Conservation (phyloP, 345 rosid genomes). For the Leavenworthia alabamica region DNA sequence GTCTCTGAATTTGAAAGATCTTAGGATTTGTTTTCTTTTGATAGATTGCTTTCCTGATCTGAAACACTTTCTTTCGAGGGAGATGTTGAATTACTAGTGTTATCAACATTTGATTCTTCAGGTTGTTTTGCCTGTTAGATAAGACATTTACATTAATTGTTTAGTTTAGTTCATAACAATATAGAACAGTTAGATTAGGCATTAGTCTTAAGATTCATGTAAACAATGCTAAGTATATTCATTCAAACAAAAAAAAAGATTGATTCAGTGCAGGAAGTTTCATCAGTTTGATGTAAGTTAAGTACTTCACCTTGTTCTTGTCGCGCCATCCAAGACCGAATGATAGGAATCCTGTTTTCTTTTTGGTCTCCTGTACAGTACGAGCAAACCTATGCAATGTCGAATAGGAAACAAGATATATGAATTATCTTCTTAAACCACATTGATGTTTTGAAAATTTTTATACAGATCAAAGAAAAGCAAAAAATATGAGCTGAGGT, state of each 20-base stretch:
- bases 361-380: slow-evolving; percentile 39
- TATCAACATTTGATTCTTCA: slow-evolving; percentile 31
- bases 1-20: slow-evolving; percentile 24
- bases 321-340: slow-evolving; percentile 82
- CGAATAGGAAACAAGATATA: neutral
- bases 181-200: neutral
- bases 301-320: slow-evolving; percentile 59
- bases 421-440: neutral
- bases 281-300: neutral
- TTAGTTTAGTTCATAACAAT: neutral
- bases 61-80: slow-evolving; percentile 13
- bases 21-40: slow-evolving; percentile 23
- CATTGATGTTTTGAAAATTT: slow-evolving; percentile 11
- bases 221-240: neutral
- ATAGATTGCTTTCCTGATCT: neutral
- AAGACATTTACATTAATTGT: slow-evolving; percentile 3
- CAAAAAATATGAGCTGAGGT: slow-evolving; percentile 1
- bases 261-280: neutral
- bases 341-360: slow-evolving; percentile 42
- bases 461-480: neutral
- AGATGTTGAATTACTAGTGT: slow-evolving; percentile 17
- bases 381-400: slow-evolving; percentile 37
- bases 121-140: slow-evolving; percentile 33
- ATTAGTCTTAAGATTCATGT: neutral
- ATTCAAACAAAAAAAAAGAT: neutral